These are phyloP conservation scores for Ascochyta fabae DNA, from an alignment of 2,329 filamentous ascomycete genomes.

Conservation along the genomic window DNA sequence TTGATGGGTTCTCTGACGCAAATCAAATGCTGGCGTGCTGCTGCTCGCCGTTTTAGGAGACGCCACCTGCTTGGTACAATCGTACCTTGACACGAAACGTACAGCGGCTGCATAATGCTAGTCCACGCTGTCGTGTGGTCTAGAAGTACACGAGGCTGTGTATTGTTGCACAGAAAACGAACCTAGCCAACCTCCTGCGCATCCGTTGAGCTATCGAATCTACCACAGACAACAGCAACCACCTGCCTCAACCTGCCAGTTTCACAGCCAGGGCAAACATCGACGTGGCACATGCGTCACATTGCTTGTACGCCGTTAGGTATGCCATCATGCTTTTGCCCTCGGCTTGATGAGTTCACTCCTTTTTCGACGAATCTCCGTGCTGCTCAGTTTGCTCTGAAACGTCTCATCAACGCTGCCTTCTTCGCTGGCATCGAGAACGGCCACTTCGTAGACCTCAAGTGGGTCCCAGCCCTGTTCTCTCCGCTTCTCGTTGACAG, in stretches of 20 bases:
- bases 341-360: slow-evolving; percentile 36
- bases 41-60: slow-evolving; percentile 22
- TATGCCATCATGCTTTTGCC: slow-evolving; percentile 29
- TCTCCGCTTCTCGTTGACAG: slow-evolving; percentile 81
- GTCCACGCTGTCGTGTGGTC: slow-evolving; percentile 32
- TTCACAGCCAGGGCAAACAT: slow-evolving; percentile 1
- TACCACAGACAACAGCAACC: slow-evolving; percentile 10
- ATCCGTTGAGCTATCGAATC: slow-evolving; percentile 21
- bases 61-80: slow-evolving; percentile 22
- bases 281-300: slow-evolving; percentile 15
- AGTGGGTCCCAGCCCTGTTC: slow-evolving; percentile 78
- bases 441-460: slow-evolving; percentile 86
- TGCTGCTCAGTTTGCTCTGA: slow-evolving; percentile 88
- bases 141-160: slow-evolving; percentile 25
- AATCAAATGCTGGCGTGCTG: slow-evolving; percentile 8
- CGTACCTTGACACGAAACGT: slow-evolving; percentile 19
- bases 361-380: slow-evolving; percentile 69
- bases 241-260: slow-evolving; percentile 6
- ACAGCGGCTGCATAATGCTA: slow-evolving; percentile 30
- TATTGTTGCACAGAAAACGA: slow-evolving; percentile 35
- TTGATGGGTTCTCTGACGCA: slow-evolving; percentile 21
- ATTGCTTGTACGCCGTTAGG: background rate
- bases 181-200: slow-evolving; percentile 23
- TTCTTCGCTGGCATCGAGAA: slow-evolving; percentile 73
- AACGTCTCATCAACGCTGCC: slow-evolving; percentile 65